Evolutionary conservation across 1,139 yeast species (phyloP).

Genomic region (Lodderomyces metapsilosis): DNA sequence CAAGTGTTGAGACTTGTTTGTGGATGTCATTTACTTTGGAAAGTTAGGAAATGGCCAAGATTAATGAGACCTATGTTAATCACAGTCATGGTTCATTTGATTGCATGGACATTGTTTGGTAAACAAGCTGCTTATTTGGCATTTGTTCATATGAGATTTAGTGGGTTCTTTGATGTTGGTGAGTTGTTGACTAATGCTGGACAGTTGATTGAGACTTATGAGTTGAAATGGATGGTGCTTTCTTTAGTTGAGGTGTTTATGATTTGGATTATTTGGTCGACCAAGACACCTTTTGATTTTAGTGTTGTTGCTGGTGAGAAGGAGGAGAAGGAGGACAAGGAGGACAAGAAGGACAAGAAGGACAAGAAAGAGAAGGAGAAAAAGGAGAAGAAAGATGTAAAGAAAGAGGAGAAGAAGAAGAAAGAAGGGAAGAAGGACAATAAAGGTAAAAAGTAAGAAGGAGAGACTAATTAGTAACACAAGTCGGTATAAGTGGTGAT

Average conservation of each 20-base stretch:
- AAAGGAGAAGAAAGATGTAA: not conserved
- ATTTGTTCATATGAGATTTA: constrained; percentile 6
- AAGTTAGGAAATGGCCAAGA: constrained; percentile 5
- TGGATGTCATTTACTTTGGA: constrained; percentile 9
- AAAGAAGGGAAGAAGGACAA: not conserved
- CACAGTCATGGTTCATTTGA: constrained; percentile 12
- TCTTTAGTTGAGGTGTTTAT: constrained; percentile 13
- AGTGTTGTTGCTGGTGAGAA: constrained; percentile 1
- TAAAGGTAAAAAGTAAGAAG: not conserved
- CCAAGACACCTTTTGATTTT: constrained; percentile 6
- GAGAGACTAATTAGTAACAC: not conserved
- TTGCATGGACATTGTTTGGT: constrained; percentile 13
- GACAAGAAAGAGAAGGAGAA: not conserved
- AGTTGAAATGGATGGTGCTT: constrained; percentile 8
- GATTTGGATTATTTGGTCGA: constrained; percentile 14
- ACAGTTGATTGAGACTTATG: constrained; percentile 10
- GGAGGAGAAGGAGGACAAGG: not conserved
- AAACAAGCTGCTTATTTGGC: constrained; percentile 5
- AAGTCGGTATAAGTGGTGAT: not conserved
- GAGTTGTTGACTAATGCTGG: constrained; percentile 14
- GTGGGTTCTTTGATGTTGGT: constrained; percentile 15
- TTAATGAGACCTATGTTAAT: constrained; percentile 8
- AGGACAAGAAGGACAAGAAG: not conserved
- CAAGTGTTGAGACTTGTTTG: constrained; percentile 8
- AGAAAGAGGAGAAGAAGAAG: not conserved